Base-by-base conservation (phyloP, 305 asterid genomes). In the Fraxinus velutina region DNA sequence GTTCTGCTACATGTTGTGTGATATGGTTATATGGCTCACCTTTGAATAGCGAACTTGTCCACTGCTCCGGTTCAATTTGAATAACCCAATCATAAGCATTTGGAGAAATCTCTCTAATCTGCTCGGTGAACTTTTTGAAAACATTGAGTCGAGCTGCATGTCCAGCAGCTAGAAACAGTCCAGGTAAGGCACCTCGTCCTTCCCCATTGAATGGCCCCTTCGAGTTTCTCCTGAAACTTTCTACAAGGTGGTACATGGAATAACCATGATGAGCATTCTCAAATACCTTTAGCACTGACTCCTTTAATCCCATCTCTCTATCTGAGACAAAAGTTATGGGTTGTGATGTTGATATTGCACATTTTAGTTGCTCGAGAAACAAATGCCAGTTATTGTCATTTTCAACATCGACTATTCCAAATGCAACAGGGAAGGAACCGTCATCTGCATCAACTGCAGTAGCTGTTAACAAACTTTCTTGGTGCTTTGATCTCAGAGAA, bases 371-470 rank as follows among this genome's bases (percentile, higher is more conserved):
- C 85, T 90, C 92, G 83, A 95, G 90, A 91, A 95, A 95, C 97
- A 97, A 93, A 82, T 2, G 90, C 99, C 99, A 93, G 84, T 81
- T 91, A 77, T 88, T 92, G 47, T 87, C 92, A 64, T 85, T 89
- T 84, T 93, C 99, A 57, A 70, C 83, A 87, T 91, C 93, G 13
- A 93, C 97, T 82, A 95, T 88, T 84, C 92, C 84, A 78, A 93
- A 92, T 71, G 99, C 96, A 85, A 95, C 90, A 1, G 97, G 98
- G 86, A 93, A 94, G 88, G 92, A 90, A 37, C 92, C 90, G 83
- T 93, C 97, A 87, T 95, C 93, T 47, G 93, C 99, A 84, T 95
- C 99, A 60, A 92, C 87, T 6, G 96, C 96, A 87, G 90, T 92
- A 1, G 97, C 98, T 33, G 93, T 90, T 81, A 95, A 84, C 86